These are phyloP conservation scores for Candida coquimbonensis DNA, from an alignment of 805 yeast genomes.

Conservation along the genomic window DNA sequence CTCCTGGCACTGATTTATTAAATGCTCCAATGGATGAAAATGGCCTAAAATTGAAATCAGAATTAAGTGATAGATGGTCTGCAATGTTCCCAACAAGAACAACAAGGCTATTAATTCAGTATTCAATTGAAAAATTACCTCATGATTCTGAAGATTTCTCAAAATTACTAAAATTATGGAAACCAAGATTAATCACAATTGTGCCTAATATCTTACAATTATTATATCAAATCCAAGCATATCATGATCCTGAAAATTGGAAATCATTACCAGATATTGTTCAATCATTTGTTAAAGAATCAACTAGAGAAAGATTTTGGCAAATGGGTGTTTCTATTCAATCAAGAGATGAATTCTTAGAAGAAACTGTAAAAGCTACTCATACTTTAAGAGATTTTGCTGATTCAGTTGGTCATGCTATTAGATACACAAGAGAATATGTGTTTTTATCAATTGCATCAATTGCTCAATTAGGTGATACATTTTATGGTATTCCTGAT, in stretches of 20 bases:
- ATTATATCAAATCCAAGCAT: constrained; percentile 85
- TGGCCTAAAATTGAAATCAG: constrained; percentile 70
- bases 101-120: constrained; percentile 89
- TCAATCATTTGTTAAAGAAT: constrained; percentile 82
- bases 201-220: constrained; percentile 85
- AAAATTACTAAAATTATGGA: constrained; percentile 70
- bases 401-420: constrained; percentile 93
- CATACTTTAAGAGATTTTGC: constrained; percentile 94
- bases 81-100: constrained; percentile 93
- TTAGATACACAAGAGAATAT: constrained; percentile 92
- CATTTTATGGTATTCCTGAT: constrained; percentile 79
- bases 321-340: constrained; percentile 96
- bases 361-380: constrained; percentile 90
- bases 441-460: constrained; percentile 88
- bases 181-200: constrained; percentile 86
- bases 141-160: constrained; percentile 72
- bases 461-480: constrained; percentile 81
- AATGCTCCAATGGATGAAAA: constrained; percentile 84
- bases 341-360: constrained; percentile 88
- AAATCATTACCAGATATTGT: constrained; percentile 78
- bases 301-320: constrained; percentile 94
- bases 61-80: constrained; percentile 86
- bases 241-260: constrained; percentile 94
- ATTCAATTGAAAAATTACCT: constrained; percentile 84
- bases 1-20: constrained; percentile 67